A percentile compares a stretch with the other conserved stretches of the same genome.
phyloP scores from a whole-genome alignment of 257 asterid genomes.

The Nicotiana undulata region DNA sequence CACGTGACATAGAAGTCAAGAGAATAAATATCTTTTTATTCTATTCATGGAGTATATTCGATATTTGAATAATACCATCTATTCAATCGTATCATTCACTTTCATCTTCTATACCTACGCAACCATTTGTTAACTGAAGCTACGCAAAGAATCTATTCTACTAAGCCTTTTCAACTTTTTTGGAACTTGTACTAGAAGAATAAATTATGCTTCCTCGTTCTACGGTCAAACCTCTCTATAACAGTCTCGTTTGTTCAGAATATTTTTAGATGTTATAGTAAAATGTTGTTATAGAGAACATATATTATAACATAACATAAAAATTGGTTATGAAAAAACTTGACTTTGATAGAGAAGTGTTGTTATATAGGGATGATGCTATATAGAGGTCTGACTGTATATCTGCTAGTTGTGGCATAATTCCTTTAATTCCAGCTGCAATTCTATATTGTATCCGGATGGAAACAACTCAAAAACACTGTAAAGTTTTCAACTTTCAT shows the following conservation, averaged over 20 bases:
- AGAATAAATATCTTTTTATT: neutral
- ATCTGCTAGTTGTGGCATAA: neutral
- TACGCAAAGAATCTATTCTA: neutral
- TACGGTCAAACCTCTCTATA: no score
- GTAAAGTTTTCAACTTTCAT: neutral
- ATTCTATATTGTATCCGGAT: neutral
- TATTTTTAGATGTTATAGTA: no score
- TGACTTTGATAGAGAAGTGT: no score
- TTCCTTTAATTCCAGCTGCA: neutral
- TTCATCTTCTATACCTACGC: neutral
- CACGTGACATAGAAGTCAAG: no score
- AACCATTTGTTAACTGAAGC: neutral
- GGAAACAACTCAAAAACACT: neutral
- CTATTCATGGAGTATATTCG: neutral
- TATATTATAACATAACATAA: no score
- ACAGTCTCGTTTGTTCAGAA: no score
- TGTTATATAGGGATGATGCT: no score
- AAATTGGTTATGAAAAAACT: no score
- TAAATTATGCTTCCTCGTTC: neutral
- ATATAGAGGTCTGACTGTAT: no score
- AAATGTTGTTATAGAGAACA: no score
- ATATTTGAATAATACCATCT: no score
- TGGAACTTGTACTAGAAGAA: neutral
- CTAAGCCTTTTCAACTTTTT: neutral
- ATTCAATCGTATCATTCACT: neutral